Evolutionary conservation across 768 basidiomycete species (phyloP), one percentile per base, ranked within the genome.

Genomic region (Termitomyces sp.): DNA sequence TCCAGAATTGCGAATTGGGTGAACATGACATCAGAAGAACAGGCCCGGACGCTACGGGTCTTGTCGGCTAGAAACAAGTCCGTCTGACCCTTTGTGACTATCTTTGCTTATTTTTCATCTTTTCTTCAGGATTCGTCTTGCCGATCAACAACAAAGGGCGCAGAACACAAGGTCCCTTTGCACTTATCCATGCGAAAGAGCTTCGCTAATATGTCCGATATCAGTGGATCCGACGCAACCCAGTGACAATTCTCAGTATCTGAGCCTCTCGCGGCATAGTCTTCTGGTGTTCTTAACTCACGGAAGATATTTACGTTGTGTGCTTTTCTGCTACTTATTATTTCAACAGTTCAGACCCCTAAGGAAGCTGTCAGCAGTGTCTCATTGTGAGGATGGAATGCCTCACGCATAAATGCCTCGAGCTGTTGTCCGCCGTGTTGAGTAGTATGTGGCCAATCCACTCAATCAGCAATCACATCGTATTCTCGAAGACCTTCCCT

Each of bases 1-100:
- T 87, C 84, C 8, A 72, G 85, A 37, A 85, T 88, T 56, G 76
- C 77, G 30, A 86, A 87, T 62, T 88, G 86, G 86, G 67, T 73
- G 42, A 71, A 75, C 54, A 76, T 87, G 73, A 78, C 83, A 2
- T 72, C 78, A 12, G 63, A 71, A 17, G 84, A 89, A 70, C 77
- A 76, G 64, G 79, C 84, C 57, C 71, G 81, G 26, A 84, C 82
- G 2, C 63, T 83, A 41, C 70, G 82, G 38, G 75, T 87, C 8
- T 66, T 88, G 9, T 73, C 76, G 3, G 74, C 74, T 33, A 73
- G 83, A 56, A 84, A 84, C 62, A 74, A 73, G 81, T 78, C 41
- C n/a, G 50, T 51, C 7, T 14, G 37, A 14, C 15, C 2, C 23
- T 51, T 41, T 28, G 26, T n/a, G n/a, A 11, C 38, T 12, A n/a